Percentiles rank a stretch among this genome's conserved stretches.
Conservation (phyloP, 371 early-diverging fungal species). For the Batkoa obscura region DNA sequence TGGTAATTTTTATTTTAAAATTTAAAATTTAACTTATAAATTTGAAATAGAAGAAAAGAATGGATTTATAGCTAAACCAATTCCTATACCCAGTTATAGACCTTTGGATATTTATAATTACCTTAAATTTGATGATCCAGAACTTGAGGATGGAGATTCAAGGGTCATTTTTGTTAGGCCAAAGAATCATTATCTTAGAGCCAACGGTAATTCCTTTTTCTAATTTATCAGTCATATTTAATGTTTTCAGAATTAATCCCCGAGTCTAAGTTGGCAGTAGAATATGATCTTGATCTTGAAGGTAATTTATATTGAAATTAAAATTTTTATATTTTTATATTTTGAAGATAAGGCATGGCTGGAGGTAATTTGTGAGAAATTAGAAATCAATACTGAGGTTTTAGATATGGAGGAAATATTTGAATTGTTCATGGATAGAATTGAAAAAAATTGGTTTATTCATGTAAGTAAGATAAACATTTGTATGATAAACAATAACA, state of each 20-base stretch:
- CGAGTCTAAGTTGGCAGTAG: conserved; percentile 56
- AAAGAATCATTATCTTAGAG: conserved; percentile 22
- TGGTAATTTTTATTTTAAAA: no score
- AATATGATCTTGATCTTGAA: conserved; percentile 97
- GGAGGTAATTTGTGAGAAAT: conserved; percentile 36
- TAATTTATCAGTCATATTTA: not conserved
- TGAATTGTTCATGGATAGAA: conserved; percentile 73
- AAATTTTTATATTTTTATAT: not conserved
- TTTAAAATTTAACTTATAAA: no score
- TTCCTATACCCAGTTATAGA: no score
- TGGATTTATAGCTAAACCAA: no score
- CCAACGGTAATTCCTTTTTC: conserved; percentile 37
- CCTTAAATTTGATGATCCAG: no score
- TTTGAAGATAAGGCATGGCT: conserved; percentile 53
- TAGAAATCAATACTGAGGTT: conserved; percentile 28
- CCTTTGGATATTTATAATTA: no score
- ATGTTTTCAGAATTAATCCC: not conserved
- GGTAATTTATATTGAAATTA: conserved; percentile 21
- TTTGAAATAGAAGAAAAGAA: no score
- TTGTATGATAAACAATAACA: not conserved
- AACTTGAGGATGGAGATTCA: no score
- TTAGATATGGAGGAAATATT: conserved; percentile 41
- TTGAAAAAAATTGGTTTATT: conserved; percentile 96
- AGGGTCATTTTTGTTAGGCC: no score
- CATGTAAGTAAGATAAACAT: conserved; percentile 25